Evolutionary conservation across 2,329 filamentous ascomycete species (phyloP).

Genomic region (Cylindrodendrum hubeiense): DNA sequence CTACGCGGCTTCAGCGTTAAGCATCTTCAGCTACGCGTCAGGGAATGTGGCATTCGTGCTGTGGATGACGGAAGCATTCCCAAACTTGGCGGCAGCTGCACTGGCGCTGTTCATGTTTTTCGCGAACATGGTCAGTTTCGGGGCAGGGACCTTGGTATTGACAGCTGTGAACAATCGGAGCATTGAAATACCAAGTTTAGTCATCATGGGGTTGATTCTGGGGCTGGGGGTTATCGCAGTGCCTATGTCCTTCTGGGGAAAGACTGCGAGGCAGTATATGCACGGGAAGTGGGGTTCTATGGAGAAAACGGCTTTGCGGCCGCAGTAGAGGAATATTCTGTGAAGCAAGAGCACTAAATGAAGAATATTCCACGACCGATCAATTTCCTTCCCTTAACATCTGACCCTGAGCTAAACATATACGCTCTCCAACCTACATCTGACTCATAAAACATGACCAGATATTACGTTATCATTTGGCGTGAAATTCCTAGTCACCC

Average conservation of each 20-base stretch:
- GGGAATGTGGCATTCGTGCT: too few relatives aligned
- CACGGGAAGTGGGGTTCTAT: slow-evolving; percentile 9
- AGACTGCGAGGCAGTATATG: background rate
- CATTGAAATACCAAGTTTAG: background rate
- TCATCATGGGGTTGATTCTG: background rate
- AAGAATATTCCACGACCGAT: too few relatives aligned
- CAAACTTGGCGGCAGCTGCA: background rate
- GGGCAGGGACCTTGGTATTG: background rate
- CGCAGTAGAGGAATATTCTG: too few relatives aligned
- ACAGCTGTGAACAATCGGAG: background rate
- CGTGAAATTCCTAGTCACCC: too few relatives aligned
- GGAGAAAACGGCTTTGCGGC: too few relatives aligned
- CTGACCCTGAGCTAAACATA: too few relatives aligned
- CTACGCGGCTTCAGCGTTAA: background rate
- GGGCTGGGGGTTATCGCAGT: background rate
- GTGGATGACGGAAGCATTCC: slow-evolving; percentile 12
- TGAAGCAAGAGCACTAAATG: too few relatives aligned
- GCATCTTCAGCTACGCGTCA: background rate
- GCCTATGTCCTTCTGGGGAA: slow-evolving; percentile 9
- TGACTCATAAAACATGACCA: too few relatives aligned
- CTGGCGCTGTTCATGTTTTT: background rate
- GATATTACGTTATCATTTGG: too few relatives aligned
- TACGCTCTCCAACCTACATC: too few relatives aligned
- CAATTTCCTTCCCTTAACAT: too few relatives aligned
- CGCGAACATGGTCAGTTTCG: background rate